phyloP scores from a whole-genome alignment of 2,329 filamentous ascomycete species.

The Claviceps pazoutovae region DNA sequence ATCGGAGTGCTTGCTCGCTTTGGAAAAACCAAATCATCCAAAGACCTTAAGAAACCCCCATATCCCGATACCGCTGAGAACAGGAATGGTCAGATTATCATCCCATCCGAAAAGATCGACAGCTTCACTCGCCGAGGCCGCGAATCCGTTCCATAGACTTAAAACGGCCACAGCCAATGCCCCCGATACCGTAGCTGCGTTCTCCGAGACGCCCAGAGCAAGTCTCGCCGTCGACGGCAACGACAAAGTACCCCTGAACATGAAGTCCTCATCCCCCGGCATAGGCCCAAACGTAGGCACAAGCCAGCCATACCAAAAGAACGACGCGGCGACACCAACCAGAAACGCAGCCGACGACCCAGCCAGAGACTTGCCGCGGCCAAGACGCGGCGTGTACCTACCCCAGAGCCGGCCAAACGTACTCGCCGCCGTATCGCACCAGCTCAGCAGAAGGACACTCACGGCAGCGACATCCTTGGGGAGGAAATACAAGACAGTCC shows the following conservation, averaged over 20 bases:
- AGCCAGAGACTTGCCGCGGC: conserved; percentile 80
- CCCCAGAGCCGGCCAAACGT: conserved; percentile 88
- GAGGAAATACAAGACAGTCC: conserved; percentile 71
- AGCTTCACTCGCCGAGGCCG: conserved; percentile 79
- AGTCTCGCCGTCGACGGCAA: conserved; percentile 48
- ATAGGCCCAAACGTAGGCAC: conserved; percentile 55
- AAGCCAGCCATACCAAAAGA: conserved; percentile 77
- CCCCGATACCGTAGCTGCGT: conserved; percentile 52
- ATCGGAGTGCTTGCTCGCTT: background rate
- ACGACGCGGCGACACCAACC: conserved; percentile 70
- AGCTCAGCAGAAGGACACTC: conserved; percentile 78
- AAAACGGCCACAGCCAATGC: conserved; percentile 62
- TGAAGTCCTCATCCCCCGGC: conserved; percentile 54
- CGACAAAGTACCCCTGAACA: conserved; percentile 66
- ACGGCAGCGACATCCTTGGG: conserved; percentile 90
- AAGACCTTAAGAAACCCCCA: conserved; percentile 88
- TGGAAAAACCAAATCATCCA: conserved; percentile 29
- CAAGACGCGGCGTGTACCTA: conserved; percentile 71
- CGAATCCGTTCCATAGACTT: conserved; percentile 76
- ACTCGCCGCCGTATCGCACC: conserved; percentile 95
- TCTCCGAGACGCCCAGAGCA: conserved; percentile 44
- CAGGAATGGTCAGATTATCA: conserved; percentile 92
- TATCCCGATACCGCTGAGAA: conserved; percentile 75
- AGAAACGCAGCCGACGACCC: conserved; percentile 74
- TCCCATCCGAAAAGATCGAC: conserved; percentile 90